A percentile compares a stretch with the other conserved stretches of the same genome.
Conservation (phyloP, 2,329 filamentous ascomycete species). For the Lasiodiplodia sp. region DNA sequence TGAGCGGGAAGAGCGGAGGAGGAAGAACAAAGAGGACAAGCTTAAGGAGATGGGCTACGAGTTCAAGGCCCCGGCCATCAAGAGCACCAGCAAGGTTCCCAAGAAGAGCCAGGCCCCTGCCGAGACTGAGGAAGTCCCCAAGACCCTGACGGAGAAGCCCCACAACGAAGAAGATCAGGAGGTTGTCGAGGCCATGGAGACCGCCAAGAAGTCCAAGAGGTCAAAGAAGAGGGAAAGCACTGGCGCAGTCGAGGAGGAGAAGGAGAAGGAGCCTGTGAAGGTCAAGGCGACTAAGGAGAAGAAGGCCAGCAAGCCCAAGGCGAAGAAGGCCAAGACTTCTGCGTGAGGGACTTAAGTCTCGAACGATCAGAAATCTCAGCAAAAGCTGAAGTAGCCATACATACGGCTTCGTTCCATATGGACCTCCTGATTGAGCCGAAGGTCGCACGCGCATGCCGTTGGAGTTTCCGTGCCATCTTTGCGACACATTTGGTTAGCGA, state of each 20-base stretch:
- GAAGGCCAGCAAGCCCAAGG: constrained; percentile 25
- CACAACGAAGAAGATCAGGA: constrained; percentile 27
- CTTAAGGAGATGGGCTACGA: constrained; percentile 85
- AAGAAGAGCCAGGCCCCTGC: constrained; percentile 37
- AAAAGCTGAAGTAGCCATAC: background rate
- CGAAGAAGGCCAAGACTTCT: constrained; percentile 26
- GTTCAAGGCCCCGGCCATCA: constrained; percentile 76
- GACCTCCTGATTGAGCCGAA: background rate
- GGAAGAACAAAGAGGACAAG: constrained; percentile 73
- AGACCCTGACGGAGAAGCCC: constrained; percentile 36
- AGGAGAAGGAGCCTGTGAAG: constrained; percentile 10
- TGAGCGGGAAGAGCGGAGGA: constrained; percentile 73
- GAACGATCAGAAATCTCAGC: background rate
- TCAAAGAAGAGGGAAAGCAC: constrained; percentile 28
- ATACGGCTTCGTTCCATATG: background rate
- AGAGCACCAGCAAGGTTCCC: constrained; percentile 64
- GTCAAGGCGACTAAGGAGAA: constrained; percentile 27
- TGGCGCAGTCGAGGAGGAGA: constrained; percentile 14
- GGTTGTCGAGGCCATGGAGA: constrained; percentile 33
- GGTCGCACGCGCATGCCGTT: background rate
- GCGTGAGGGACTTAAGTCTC: background rate
- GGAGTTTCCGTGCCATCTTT: background rate
- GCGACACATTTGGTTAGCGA: background rate
- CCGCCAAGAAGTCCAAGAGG: constrained; percentile 29
- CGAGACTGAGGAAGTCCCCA: constrained; percentile 40